A percentile compares a stretch with the other conserved stretches of the same genome.
Evolutionary conservation across 2,329 filamentous ascomycete species (phyloP).

Genomic region (Escovopsis sp.): DNA sequence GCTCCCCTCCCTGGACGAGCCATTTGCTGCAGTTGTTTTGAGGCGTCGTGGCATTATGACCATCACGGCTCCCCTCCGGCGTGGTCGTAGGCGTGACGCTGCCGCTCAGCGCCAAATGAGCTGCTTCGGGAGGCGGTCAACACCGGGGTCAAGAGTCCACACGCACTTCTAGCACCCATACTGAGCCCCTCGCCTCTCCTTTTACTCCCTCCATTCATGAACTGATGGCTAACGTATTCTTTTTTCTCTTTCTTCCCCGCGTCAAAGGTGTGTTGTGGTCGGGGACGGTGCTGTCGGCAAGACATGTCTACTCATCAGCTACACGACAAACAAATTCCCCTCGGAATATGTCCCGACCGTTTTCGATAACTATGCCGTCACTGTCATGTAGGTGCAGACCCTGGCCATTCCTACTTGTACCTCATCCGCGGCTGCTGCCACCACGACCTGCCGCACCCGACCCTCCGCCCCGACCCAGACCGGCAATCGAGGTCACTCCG

Average conservation of each 20-base stretch:
- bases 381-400: conserved; percentile 72
- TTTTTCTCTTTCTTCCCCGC: conserved; percentile 1
- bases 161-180: too few relatives aligned
- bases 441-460: neutral
- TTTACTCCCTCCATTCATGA: neutral
- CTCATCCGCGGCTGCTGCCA: conserved; percentile 6
- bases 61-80: too few relatives aligned
- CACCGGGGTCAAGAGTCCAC: neutral
- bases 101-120: neutral
- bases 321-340: conserved; percentile 99
- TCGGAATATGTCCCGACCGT: conserved; percentile 99
- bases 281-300: conserved; percentile 99
- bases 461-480: neutral
- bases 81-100: too few relatives aligned
- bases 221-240: conserved; percentile 9
- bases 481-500: neutral
- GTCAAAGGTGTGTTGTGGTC: conserved; percentile 82
- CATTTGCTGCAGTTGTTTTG: neutral
- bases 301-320: conserved; percentile 96
- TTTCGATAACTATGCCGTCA: conserved; percentile 99
- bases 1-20: neutral
- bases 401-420: conserved; percentile 6
- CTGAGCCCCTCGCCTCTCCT: too few relatives aligned
- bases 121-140: conserved; percentile 4
- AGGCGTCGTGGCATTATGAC: too few relatives aligned